phyloP scores from a whole-genome alignment of 805 yeast genomes.

The Ogataea paraovalis region DNA sequence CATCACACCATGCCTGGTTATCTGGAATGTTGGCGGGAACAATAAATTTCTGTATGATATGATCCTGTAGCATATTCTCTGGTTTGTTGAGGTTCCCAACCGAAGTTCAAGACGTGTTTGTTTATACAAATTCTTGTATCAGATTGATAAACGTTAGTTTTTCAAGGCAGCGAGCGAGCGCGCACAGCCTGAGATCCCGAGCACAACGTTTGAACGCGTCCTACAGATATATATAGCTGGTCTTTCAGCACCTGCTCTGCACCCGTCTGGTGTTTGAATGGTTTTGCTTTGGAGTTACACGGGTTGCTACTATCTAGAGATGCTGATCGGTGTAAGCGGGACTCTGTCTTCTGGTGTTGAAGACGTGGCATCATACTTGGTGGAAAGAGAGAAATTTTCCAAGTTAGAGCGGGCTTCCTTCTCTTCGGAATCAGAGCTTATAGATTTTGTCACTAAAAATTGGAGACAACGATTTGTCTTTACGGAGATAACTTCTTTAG shows the following conservation, averaged over 20 bases:
- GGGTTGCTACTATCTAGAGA: slow-evolving; percentile 19
- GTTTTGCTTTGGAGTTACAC: too few relatives aligned
- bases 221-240: too few relatives aligned
- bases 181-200: neutral
- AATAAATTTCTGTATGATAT: neutral
- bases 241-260: too few relatives aligned
- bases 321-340: slow-evolving; percentile 78
- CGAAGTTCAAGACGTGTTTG: too few relatives aligned
- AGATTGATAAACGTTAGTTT: neutral
- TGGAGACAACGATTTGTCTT: slow-evolving; percentile 66
- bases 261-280: too few relatives aligned
- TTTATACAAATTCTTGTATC: too few relatives aligned
- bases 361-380: slow-evolving; percentile 45
- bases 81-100: neutral
- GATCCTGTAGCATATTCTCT: neutral
- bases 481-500: slow-evolving; percentile 41
- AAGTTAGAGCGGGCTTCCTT: slow-evolving; percentile 25
- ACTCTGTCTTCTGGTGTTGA: slow-evolving; percentile 63
- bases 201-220: neutral
- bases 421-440: slow-evolving; percentile 38
- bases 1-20: neutral
- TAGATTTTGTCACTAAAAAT: slow-evolving; percentile 58
- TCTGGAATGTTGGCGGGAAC: neutral
- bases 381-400: slow-evolving; percentile 4
- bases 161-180: neutral